These are phyloP conservation scores for Tympanopsis confertula DNA, from an alignment of 2,329 filamentous ascomycete species.

Conservation along the genomic window DNA sequence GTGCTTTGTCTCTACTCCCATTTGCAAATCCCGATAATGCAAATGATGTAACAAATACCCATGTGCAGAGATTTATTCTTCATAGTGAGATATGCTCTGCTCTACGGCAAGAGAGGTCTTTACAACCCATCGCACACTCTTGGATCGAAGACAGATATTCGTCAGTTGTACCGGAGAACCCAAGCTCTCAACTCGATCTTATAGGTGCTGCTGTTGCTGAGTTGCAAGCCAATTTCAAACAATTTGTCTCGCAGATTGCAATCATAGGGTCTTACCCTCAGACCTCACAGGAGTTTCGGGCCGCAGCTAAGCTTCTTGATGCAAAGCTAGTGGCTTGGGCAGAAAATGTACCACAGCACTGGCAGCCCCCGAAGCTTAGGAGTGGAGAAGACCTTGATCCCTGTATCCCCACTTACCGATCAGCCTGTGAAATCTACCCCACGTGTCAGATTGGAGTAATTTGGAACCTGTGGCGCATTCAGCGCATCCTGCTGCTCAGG, in stretches of 20 bases:
- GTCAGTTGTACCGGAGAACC: slow-evolving; percentile 3
- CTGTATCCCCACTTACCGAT: slow-evolving; percentile 10
- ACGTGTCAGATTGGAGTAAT: slow-evolving; percentile 9
- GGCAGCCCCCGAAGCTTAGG: slow-evolving; percentile 7
- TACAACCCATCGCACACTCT: slow-evolving; percentile 5
- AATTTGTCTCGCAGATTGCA: background rate
- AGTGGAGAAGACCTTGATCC: slow-evolving; percentile 8
- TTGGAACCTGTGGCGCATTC: slow-evolving; percentile 4
- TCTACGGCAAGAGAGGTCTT: slow-evolving; percentile 7
- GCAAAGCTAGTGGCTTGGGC: slow-evolving; percentile 6
- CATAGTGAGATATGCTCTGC: slow-evolving; percentile 9
- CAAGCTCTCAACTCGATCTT: slow-evolving; percentile 5
- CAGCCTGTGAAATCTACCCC: slow-evolving; percentile 10
- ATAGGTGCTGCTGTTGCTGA: slow-evolving; percentile 7
- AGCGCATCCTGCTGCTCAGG: slow-evolving; percentile 1
- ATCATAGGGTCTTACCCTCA: background rate
- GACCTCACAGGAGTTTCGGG: slow-evolving; percentile 2
- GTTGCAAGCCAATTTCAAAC: slow-evolving; percentile 6
- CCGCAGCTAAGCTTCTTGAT: slow-evolving; percentile 4
- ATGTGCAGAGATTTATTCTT: slow-evolving; percentile 8
- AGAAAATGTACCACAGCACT: slow-evolving; percentile 7
- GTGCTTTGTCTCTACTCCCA: slow-evolving; percentile 7
- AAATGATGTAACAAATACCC: slow-evolving; percentile 3
- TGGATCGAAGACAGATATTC: slow-evolving; percentile 5
- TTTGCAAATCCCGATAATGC: slow-evolving; percentile 3